phyloP scores from a whole-genome alignment of 75 land plant genomes.

The Larix kaempferi region DNA sequence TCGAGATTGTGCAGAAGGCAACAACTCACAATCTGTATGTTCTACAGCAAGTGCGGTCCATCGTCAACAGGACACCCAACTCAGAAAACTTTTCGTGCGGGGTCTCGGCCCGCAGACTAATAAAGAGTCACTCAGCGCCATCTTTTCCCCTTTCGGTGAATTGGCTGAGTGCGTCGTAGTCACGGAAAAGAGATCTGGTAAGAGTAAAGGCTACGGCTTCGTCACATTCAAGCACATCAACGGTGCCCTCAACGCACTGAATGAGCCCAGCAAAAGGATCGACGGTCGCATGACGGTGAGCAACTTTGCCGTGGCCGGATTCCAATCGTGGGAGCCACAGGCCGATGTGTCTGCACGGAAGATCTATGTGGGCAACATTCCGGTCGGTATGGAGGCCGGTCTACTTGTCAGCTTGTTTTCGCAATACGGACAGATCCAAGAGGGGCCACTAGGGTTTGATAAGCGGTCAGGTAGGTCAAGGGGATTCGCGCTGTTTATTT shows the following conservation, averaged over 20 bases:
- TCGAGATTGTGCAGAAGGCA: conserved; percentile 40
- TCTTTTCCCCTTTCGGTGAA: conserved; percentile 60
- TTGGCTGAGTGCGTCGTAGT: conserved; percentile 67
- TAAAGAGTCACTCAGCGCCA: conserved; percentile 38
- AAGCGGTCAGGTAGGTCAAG: too few relatives aligned
- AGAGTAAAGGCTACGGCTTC: conserved; percentile 80
- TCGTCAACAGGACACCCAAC: conserved; percentile 49
- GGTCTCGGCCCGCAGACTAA: conserved; percentile 72
- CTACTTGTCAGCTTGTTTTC: too few relatives aligned
- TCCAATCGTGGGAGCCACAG: too few relatives aligned
- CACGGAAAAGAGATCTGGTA: conserved; percentile 65
- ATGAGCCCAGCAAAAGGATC: conserved; percentile 79
- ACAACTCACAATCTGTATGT: conserved; percentile 23
- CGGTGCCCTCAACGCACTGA: conserved; percentile 72
- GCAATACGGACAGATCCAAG: too few relatives aligned
- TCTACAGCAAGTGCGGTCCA: conserved; percentile 37
- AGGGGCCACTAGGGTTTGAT: too few relatives aligned
- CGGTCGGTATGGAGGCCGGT: too few relatives aligned
- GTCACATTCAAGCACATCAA: conserved; percentile 76
- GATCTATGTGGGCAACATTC: too few relatives aligned
- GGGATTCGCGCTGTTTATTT: conserved; percentile 29
- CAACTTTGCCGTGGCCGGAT: conserved; percentile 34
- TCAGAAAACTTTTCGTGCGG: conserved; percentile 71
- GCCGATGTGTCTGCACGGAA: too few relatives aligned
- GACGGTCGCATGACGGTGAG: conserved; percentile 68